phyloP scores from a whole-genome alignment of 2,329 filamentous ascomycete genomes.

The Fusarium hainanense region DNA sequence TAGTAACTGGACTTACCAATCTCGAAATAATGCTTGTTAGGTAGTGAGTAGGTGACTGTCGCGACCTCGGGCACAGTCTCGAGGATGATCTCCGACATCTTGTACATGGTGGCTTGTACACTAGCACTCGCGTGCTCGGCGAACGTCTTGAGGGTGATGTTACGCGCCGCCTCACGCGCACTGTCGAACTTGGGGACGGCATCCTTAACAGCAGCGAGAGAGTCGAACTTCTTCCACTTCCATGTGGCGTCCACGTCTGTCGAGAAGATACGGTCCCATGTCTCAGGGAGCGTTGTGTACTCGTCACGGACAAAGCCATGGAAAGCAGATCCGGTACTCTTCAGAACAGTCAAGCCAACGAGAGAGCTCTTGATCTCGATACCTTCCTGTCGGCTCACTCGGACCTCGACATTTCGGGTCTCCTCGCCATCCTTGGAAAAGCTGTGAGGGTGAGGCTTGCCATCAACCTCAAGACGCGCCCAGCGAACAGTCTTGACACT shows the following conservation, averaged over 20 bases:
- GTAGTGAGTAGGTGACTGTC: slow-evolving; percentile 82
- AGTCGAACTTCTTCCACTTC: slow-evolving; percentile 81
- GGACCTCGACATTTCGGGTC: slow-evolving; percentile 83
- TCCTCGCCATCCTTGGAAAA: slow-evolving; percentile 93
- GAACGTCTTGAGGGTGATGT: slow-evolving; percentile 91
- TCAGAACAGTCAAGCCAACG: slow-evolving; percentile 85
- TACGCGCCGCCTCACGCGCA: slow-evolving; percentile 81
- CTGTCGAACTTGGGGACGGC: slow-evolving; percentile 76
- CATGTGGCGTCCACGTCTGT: slow-evolving; percentile 91
- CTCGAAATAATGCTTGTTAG: slow-evolving; percentile 99
- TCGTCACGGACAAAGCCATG: slow-evolving; percentile 94
- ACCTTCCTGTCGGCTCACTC: slow-evolving; percentile 73
- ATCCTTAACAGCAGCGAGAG: slow-evolving; percentile 73
- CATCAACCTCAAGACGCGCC: slow-evolving; percentile 88
- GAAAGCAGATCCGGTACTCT: slow-evolving; percentile 96
- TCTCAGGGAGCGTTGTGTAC: slow-evolving; percentile 89
- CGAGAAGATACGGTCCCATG: slow-evolving; percentile 93
- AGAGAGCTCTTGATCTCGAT: slow-evolving; percentile 83
- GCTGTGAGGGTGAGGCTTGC: slow-evolving; percentile 92
- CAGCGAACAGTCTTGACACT: slow-evolving; percentile 87
- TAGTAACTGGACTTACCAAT: slow-evolving; percentile 71
- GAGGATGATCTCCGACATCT: slow-evolving; percentile 92
- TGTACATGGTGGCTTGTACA: slow-evolving; percentile 98
- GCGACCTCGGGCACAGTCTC: slow-evolving; percentile 77
- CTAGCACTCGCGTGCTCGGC: slow-evolving; percentile 90